Base-by-base conservation (phyloP, 2,329 filamentous ascomycete species). In the Lasiodiplodia hormozganensis region DNA sequence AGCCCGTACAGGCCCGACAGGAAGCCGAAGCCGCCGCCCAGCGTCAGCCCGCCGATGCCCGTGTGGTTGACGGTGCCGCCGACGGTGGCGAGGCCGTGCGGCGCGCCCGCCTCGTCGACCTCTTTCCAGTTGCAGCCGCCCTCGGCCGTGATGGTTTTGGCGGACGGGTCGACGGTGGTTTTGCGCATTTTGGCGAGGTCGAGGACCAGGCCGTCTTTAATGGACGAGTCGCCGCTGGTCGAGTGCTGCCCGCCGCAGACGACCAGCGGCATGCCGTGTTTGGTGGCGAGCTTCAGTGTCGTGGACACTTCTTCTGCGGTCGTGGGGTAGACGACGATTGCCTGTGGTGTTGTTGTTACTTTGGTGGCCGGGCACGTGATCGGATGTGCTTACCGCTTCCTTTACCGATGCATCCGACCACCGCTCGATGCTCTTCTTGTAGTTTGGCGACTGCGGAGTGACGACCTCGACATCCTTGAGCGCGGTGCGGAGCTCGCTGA, bases 21-120 rank as follows among this genome's bases (percentile, higher is more conserved):
- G 76, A 85, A 84, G 1, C 88, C 87, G 72, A 87, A 88, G 1
- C 88, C 88, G 28, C 87, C 88, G 0, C 86, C 86, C 10, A 62
- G 43, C 40, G 34, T 84, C 16, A 90, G 78, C 0, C 86, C 88
- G 2, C 86, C 88, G 6, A 90, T 85, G 6, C 88, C 88, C 1
- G 87, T 90, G 70, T 89, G 86, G 52, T 86, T 86, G 11, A 90
- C 86, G 0, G 88, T 89, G 2, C 88, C 88, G 10, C 87, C 88
- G 0, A 89, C 85, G 1, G 87, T 87, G 2, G 87, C 88, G 2
- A 90, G 81, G 0, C 82, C 82, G 72, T 86, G 77, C 58, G 82
- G 76, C 64, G 79, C 84, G 0, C 83, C 83, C 0, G 83, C 83
- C 6, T 80, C 76, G 70, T 89, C 87, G 14, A 89, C 83, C 72